A percentile compares a stretch with the other conserved stretches of the same genome.
These are phyloP conservation scores for Beauveria asiatica DNA, from an alignment of 2,329 filamentous ascomycete species.

Conservation along the genomic window DNA sequence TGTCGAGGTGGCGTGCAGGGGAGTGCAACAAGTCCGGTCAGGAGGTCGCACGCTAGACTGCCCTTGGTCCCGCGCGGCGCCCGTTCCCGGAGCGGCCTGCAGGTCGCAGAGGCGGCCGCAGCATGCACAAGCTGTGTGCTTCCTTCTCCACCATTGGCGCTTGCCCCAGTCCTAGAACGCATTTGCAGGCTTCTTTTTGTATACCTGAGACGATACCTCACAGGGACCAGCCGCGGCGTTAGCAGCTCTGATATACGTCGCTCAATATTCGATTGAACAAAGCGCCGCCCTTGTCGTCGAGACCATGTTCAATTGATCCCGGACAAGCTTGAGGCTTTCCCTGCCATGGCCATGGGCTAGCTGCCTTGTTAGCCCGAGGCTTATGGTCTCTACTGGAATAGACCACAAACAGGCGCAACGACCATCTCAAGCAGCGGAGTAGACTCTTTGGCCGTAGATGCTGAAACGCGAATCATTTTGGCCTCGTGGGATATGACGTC, in stretches of 20 bases:
- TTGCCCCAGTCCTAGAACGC: slow-evolving; percentile 5
- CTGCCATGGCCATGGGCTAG: not conserved
- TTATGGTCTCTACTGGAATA: not conserved
- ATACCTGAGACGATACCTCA: not conserved
- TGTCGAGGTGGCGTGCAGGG: not conserved
- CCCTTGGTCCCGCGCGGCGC: slow-evolving; percentile 26
- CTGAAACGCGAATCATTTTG: not conserved
- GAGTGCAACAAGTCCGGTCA: slow-evolving; percentile 16
- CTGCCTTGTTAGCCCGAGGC: not conserved
- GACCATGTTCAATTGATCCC: not conserved
- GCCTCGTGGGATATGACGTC: not conserved
- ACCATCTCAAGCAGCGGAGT: not conserved
- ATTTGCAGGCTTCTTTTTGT: not conserved
- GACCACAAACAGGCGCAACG: not conserved
- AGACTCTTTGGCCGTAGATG: not conserved
- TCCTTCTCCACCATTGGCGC: slow-evolving; percentile 10
- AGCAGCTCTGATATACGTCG: not conserved
- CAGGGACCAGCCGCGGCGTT: not conserved
- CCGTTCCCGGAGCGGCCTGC: slow-evolving; percentile 24
- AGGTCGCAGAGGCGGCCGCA: slow-evolving; percentile 33
- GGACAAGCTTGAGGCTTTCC: not conserved
- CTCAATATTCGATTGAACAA: not conserved
- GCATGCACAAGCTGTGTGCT: slow-evolving; percentile 26
- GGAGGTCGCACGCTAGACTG: slow-evolving; percentile 16
- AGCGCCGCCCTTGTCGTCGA: not conserved